Evolutionary conservation across 805 yeast species (phyloP).

Genomic region (Starmera amethionina): DNA sequence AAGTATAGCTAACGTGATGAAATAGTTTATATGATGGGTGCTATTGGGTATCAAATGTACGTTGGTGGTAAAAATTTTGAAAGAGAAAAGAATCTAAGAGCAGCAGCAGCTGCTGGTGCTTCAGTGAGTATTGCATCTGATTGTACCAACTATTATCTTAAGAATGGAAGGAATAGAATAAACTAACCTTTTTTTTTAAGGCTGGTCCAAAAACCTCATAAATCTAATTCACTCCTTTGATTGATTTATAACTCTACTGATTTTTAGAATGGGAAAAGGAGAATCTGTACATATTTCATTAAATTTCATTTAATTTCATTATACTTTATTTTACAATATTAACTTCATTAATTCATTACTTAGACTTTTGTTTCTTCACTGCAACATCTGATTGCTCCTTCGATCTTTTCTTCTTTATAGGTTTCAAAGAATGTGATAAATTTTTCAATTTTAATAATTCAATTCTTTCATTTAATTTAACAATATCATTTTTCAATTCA

Average conservation of each 20-base stretch:
- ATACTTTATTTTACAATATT: too few species aligned
- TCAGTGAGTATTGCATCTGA: not conserved
- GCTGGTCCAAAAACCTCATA: too few species aligned
- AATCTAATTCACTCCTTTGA: too few species aligned
- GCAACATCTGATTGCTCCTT: slow-evolving; percentile 1
- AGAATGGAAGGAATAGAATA: too few species aligned
- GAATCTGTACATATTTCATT: too few species aligned
- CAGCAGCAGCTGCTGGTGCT: slow-evolving; percentile 1
- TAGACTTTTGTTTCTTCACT: not conserved
- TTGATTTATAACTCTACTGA: too few species aligned
- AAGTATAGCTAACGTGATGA: not conserved
- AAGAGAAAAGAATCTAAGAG: slow-evolving; percentile 21
- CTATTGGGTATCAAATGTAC: slow-evolving; percentile 42
- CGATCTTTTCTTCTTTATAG: slow-evolving; percentile 13
- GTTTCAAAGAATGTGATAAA: slow-evolving; percentile 27
- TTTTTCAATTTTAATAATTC: slow-evolving; percentile 14
- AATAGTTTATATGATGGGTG: slow-evolving; percentile 36
- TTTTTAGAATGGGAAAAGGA: too few species aligned
- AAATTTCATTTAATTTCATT: too few species aligned
- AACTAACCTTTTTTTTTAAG: too few species aligned
- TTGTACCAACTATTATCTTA: too few species aligned
- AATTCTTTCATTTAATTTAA: slow-evolving; percentile 15
- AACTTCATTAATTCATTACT: too few species aligned
- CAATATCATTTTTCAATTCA: slow-evolving; percentile 10
- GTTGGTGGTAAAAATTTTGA: slow-evolving; percentile 43